Evolutionary conservation across 768 basidiomycete genomes (phyloP), one percentile per base, ranked within the genome.

Genomic region (Flagelloscypha sp.): DNA sequence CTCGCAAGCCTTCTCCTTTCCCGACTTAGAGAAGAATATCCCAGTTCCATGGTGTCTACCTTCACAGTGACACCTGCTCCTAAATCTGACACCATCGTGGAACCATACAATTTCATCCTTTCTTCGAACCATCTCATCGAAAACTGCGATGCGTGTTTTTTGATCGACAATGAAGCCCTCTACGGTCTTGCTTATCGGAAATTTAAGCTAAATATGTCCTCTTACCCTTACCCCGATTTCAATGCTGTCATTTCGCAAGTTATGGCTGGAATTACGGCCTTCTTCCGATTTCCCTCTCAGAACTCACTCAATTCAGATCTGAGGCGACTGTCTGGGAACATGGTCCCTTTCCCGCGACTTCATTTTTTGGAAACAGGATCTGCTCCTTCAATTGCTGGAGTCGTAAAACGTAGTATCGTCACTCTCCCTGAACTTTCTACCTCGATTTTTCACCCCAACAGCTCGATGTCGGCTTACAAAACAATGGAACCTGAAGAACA

Each of bases 271-370:
- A 80, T 93, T 33, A 93, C 85, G 52, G 94, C 90, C 2, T 84
- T 85, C 48, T 63, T 93, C 39, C 82, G 89, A 25, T 90, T 93
- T 68, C 87, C 90, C n/a, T 89, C 89, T 20, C 89, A 92, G 55
- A 24, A 42, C 27, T 15, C 36, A 3, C 32, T 16, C 42, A 86
- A 83, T n/a, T n/a, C n/a, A 29, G 90, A 93, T 51, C 64, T 93
- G 24, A 76, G 89, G 37, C 92, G 93, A 56, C 73, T 98, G 29
- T 86, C 76, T 30, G 81, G 94, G 75, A 98, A 98, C 59, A 72
- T 97, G 35, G 69, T 98, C 42, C 94, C 94, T 0, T 99, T 98
- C 73, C 94, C 94, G 46, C 89, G 92, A 41, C 83, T 84, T 57
- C 35, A 74, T 59, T n/a, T n/a, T n/a, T n/a, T n/a, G 24, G 18